Conservation (phyloP, 345 rosid genomes). For the Trapa bicornis region DNA sequence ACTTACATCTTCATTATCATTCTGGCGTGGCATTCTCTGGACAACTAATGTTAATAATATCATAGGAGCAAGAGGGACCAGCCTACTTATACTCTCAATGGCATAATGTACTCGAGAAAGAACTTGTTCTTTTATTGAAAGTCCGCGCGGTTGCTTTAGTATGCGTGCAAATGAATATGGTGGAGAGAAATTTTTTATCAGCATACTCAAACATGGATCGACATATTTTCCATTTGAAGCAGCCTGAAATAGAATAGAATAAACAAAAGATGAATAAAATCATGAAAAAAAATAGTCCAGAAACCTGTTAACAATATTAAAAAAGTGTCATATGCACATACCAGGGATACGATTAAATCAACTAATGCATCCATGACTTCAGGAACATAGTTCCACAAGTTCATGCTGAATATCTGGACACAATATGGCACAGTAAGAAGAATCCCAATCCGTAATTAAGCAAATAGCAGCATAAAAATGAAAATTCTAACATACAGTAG, state of each 20-base stretch:
- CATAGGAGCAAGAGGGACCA: constrained; percentile 68
- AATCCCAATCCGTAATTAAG: background rate
- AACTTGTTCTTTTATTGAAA: constrained; percentile 47
- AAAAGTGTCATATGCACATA: constrained; percentile 16
- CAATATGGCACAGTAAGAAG: constrained; percentile 2
- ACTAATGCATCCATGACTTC: constrained; percentile 62
- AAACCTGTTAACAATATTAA: background rate
- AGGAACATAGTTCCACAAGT: constrained; percentile 56
- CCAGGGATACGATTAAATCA: constrained; percentile 53
- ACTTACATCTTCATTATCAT: constrained; percentile 23
- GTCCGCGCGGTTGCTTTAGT: constrained; percentile 27
- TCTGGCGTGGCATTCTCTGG: constrained; percentile 41
- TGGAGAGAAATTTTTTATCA: constrained; percentile 53
- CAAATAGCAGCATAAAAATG: background rate
- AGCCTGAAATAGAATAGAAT: constrained; percentile 29
- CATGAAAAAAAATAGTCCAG: background rate
- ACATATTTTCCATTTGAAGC: constrained; percentile 63
- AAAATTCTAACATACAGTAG: constrained; percentile 35
- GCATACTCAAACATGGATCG: constrained; percentile 56
- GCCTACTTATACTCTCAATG: constrained; percentile 35
- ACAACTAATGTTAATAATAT: constrained; percentile 42
- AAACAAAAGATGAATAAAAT: background rate
- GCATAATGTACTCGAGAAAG: constrained; percentile 61
- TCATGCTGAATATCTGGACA: constrained; percentile 60
- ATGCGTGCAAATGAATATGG: constrained; percentile 30